These are phyloP conservation scores for Agroathelia rolfsii DNA, from an alignment of 1,284 basidiomycete genomes.

Conservation along the genomic window DNA sequence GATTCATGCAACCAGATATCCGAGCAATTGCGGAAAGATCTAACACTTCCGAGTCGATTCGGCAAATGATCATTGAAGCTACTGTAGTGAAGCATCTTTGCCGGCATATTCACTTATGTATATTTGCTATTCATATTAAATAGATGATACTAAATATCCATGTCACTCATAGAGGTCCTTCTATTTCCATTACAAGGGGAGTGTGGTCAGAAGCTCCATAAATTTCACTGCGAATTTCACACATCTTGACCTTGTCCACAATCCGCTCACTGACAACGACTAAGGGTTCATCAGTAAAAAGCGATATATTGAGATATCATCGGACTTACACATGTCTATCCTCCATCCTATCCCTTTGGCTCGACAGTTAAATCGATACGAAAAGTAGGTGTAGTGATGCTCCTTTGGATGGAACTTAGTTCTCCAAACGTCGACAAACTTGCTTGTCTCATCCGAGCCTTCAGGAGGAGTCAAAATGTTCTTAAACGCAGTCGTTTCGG, in stretches of 20 bases:
- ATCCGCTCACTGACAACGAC: slow-evolving; percentile 68
- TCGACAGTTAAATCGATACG: slow-evolving; percentile 76
- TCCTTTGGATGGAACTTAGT: slow-evolving; percentile 59
- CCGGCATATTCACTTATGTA: too few relatives aligned
- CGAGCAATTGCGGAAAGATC: too few relatives aligned
- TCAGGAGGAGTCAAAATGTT: slow-evolving; percentile 46
- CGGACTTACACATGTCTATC: slow-evolving; percentile 69
- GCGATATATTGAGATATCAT: slow-evolving; percentile 5
- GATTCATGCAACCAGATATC: too few relatives aligned
- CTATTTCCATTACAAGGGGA: slow-evolving; percentile 68
- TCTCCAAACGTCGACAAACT: slow-evolving; percentile 79
- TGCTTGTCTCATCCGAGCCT: slow-evolving; percentile 22
- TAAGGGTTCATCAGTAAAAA: slow-evolving; percentile 18
- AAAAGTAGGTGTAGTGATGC: slow-evolving; percentile 76
- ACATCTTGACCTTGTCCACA: slow-evolving; percentile 52
- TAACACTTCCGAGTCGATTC: too few relatives aligned
- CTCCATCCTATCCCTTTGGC: slow-evolving; percentile 81
- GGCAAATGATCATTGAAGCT: too few relatives aligned
- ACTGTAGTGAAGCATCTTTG: too few relatives aligned
- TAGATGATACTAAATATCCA: slow-evolving; percentile 1
- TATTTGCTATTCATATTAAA: too few relatives aligned
- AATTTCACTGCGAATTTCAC: slow-evolving; percentile 75
- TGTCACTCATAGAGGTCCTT: slow-evolving; percentile 23
- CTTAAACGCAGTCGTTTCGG: slow-evolving; percentile 63
- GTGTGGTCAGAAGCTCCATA: slow-evolving; percentile 83